Conservation (phyloP, 2,329 filamentous ascomycete species). For the Bipolaris bicolor region DNA sequence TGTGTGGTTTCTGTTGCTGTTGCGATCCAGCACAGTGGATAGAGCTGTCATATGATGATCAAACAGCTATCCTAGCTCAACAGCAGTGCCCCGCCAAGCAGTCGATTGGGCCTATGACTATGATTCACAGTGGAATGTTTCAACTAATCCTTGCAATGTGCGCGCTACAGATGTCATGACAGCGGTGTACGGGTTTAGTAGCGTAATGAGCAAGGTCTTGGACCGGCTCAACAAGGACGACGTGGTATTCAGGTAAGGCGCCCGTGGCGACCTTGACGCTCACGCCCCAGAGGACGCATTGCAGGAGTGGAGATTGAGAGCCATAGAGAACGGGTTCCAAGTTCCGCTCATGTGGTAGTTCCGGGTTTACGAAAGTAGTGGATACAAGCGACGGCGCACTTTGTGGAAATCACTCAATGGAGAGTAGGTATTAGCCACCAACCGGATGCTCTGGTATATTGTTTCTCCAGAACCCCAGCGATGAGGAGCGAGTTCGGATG, state of each 20-base stretch:
- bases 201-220: constrained; percentile 4
- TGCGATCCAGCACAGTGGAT: constrained; percentile 36
- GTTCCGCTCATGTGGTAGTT: constrained; percentile 5
- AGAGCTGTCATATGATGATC: constrained; percentile 46
- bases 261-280: neutral
- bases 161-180: constrained; percentile 16
- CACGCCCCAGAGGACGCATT: neutral
- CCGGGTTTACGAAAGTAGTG: constrained; percentile 2
- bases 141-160: constrained; percentile 13
- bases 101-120: constrained; percentile 24
- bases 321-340: neutral
- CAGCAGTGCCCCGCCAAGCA: constrained; percentile 33
- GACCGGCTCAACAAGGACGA: constrained; percentile 1
- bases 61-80: constrained; percentile 28
- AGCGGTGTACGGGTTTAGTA: constrained; percentile 14
- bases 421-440: neutral
- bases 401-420: constrained; percentile 8
- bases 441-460: constrained; percentile 5
- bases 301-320: neutral
- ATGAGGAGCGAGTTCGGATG: constrained; percentile 14
- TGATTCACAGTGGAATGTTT: constrained; percentile 25
- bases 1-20: constrained; percentile 26
- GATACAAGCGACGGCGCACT: constrained; percentile 6
- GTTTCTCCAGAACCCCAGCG: constrained; percentile 7
- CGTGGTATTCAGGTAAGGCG: neutral